These are phyloP conservation scores for Lentinus polychrous DNA, from an alignment of 1,284 basidiomycete genomes.

Conservation along the genomic window DNA sequence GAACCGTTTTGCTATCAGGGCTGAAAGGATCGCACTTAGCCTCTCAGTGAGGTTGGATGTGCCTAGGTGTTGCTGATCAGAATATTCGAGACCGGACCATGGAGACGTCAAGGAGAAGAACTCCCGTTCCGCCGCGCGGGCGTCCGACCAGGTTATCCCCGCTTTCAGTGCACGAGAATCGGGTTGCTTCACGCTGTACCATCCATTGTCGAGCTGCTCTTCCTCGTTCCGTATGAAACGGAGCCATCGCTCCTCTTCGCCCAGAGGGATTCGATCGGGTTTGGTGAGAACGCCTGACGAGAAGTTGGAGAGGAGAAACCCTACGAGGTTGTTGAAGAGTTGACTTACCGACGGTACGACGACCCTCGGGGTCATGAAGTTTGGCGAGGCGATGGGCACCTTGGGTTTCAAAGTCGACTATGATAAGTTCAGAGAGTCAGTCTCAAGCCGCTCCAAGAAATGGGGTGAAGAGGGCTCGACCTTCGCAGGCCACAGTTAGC, in stretches of 20 bases:
- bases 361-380: conserved; percentile 48
- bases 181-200: conserved; percentile 73
- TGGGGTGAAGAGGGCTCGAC: conserved; percentile 30
- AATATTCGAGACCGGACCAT: conserved; percentile 47
- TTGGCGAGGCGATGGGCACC: conserved; percentile 55
- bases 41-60: conserved; percentile 43
- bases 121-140: conserved; percentile 52
- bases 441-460: background rate
- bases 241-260: conserved; percentile 54
- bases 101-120: conserved; percentile 57
- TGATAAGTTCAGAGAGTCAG: background rate
- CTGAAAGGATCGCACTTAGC: conserved; percentile 28
- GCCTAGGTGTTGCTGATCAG: conserved; percentile 45
- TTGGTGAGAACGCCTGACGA: conserved; percentile 66
- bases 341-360: conserved; percentile 56
- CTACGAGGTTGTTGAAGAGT: background rate
- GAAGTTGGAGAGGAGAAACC: background rate
- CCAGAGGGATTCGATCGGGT: conserved; percentile 58
- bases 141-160: conserved; percentile 54
- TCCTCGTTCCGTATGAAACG: conserved; percentile 50
- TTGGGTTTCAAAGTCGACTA: conserved; percentile 72
- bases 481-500: conserved; percentile 64
- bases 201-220: conserved; percentile 50
- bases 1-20: conserved; percentile 25
- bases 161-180: conserved; percentile 44